Base-by-base conservation (phyloP, 106 monocot species). In the Cymbidium sinense region DNA sequence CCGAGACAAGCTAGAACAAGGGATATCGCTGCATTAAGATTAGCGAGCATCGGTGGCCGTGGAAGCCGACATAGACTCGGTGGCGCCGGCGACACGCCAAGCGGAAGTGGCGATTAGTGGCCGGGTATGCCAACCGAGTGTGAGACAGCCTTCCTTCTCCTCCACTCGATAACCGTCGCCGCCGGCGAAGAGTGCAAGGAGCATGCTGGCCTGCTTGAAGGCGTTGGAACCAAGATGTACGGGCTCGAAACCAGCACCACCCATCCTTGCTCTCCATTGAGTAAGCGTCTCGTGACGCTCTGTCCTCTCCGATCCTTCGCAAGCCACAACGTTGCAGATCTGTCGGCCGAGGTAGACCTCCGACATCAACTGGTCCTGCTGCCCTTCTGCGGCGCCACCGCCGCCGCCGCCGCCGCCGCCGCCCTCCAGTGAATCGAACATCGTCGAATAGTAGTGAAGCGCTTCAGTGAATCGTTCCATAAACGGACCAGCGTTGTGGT, bases 341-440 rank as follows among this genome's bases (percentile, higher is more conserved):
- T 95, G 92, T 62, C 84, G 79, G 43, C 95, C 95, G 36, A 95
- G 80, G 77, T 95, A 95, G 13, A 93, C 83, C 88, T 95, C 95
- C 51, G 95, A 78, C 92, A 92, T 92, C 77, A 85, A 54, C 58
- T 82, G 88, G 78, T 85, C 87, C 79, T 82, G 78, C 33, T 75
- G 64, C 41, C 74, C 75, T 44, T 76, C 70, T 4, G 34, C 64
- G 34, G 21, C 70, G 84, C 47, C 36, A 5, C 50, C 82, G 31
- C 78, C 83, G 76, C 89, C 70, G 9, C 43, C 64, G 34, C 15
- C 70, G 84, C 47, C 36, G 3, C 50, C 82, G 31, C 78, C 83
- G 76, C 89, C 86, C 70, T 93, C 96, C 61, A 96, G 78, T 15
- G 93, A 96, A 76, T 96, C 96, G 77, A 96, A 96, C 96, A 96